Base-by-base conservation (phyloP, 2,329 filamentous ascomycete species). In the Pezicula carpinea region DNA sequence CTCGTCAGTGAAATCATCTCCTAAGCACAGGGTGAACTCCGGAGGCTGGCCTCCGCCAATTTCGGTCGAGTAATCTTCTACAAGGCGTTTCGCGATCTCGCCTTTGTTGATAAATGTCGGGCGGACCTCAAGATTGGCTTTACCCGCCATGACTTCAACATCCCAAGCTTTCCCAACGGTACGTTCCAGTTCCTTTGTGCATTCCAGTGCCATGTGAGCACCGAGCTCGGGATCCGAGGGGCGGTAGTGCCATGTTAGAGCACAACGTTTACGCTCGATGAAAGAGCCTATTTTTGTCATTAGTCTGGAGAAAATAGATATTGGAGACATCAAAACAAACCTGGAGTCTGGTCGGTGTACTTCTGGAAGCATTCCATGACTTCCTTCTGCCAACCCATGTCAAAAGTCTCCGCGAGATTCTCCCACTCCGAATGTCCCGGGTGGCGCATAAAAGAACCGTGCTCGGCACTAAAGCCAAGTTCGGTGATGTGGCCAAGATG, bases 91-190 rank as follows among this genome's bases (percentile, higher is more conserved):
- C 14, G 85, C 88, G 54, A 97, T 97, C 68, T 95, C 90, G 23
- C 93, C 93, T 74, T 99, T 99, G 76, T 97, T 97, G 71, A 99
- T 90, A 61, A 95, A 96, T 1, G 85, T 91, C 22, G 92, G 92
- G n/a, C 93, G 85, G 26, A 97, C 92, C 68, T 99, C 93, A 21
- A 99, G 76, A 64, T 97, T 97, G 52, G 92, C 92, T 71, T 97
- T 99, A 59, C 93, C 93, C 0, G 83, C 80, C 90, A 97, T 97
- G 50, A 99, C 90, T 60, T 97, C 92, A 3, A 97, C 88, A 40
- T 96, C 90, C 79, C 85, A 96, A 53, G 82, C 82, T 62, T 83
- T 85, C 43, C 73, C 83, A 1, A 96, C 85, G 0, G 82, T 88
- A 4, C 76, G 72, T 64, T 95, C 85, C 14, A 99, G 79, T 55